Evolutionary conservation across 2,329 filamentous ascomycete genomes (phyloP).

Genomic region (Neospermospora avenae): DNA sequence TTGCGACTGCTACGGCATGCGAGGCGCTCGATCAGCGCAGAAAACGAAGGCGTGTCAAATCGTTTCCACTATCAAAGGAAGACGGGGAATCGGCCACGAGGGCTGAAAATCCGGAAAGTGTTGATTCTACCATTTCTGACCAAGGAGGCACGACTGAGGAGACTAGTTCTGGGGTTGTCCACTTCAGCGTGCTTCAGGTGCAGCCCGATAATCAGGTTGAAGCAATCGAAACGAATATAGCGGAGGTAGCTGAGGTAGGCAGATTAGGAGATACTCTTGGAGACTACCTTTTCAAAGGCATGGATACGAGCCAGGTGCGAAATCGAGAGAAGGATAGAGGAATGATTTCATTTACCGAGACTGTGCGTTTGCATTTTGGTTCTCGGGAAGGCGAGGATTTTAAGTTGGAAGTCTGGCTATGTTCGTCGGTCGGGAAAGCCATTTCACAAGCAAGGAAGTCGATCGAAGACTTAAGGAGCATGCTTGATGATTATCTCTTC

Average conservation of each 20-base stretch:
- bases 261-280: background rate
- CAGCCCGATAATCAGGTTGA: background rate
- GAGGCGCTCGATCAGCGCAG: too few relatives aligned
- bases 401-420: background rate
- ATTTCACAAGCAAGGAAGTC: background rate
- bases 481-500: conserved; percentile 16
- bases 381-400: background rate
- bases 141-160: too few relatives aligned
- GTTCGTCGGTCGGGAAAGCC: background rate
- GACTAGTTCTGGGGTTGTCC: too few relatives aligned
- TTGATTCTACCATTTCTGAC: too few relatives aligned
- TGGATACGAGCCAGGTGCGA: background rate
- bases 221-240: background rate
- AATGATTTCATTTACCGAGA: background rate
- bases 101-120: too few relatives aligned
- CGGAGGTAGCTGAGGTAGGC: background rate
- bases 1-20: background rate
- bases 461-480: conserved; percentile 11
- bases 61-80: too few relatives aligned
- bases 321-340: background rate
- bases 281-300: background rate
- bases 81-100: too few relatives aligned
- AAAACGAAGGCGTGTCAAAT: too few relatives aligned
- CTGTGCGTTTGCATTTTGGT: background rate
- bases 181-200: background rate